Conservation (phyloP, 352 stramenopile genomes). For the Pythium plurisporium region DNA sequence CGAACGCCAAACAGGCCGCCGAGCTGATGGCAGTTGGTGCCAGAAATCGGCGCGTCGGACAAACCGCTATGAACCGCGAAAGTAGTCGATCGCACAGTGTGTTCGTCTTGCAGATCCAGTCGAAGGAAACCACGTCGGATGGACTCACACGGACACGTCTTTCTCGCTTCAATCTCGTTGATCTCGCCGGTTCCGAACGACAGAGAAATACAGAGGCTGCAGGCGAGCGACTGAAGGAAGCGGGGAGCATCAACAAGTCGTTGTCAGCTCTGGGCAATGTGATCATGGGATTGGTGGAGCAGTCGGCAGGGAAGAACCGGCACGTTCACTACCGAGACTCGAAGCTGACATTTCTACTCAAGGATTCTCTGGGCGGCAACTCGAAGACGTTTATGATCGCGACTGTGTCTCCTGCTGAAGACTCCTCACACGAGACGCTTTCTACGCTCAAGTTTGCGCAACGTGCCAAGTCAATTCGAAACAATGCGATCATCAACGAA, state of each 20-base stretch:
- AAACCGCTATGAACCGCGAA: constrained; percentile 89
- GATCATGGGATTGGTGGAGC: constrained; percentile 88
- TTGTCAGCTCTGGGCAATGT: constrained; percentile 89
- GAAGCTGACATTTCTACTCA: constrained; percentile 92
- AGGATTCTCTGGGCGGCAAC: constrained; percentile 87
- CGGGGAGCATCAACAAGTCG: constrained; percentile 93
- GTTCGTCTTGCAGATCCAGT: constrained; percentile 94
- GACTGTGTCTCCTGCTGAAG: constrained; percentile 90
- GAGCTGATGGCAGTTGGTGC: constrained; percentile 91
- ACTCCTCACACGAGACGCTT: constrained; percentile 88
- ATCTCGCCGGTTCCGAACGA: constrained; percentile 90
- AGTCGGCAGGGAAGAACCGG: constrained; percentile 70
- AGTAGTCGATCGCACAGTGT: constrained; percentile 87
- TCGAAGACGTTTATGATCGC: constrained; percentile 97
- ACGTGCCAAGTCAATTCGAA: constrained; percentile 92
- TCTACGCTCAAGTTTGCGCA: constrained; percentile 95
- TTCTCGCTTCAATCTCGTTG: constrained; percentile 93
- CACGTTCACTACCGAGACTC: constrained; percentile 93
- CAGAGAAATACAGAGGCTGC: constrained; percentile 86
- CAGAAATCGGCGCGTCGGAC: constrained; percentile 74
- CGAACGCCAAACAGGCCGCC: constrained; percentile 91
- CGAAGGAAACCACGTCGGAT: constrained; percentile 87
- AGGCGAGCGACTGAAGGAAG: constrained; percentile 86
- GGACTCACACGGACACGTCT: constrained; percentile 80
- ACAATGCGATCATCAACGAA: constrained; percentile 88